Evolutionary conservation across 1,139 yeast genomes (phyloP).

Genomic region (Kurtzmaniella quercitrusa): DNA sequence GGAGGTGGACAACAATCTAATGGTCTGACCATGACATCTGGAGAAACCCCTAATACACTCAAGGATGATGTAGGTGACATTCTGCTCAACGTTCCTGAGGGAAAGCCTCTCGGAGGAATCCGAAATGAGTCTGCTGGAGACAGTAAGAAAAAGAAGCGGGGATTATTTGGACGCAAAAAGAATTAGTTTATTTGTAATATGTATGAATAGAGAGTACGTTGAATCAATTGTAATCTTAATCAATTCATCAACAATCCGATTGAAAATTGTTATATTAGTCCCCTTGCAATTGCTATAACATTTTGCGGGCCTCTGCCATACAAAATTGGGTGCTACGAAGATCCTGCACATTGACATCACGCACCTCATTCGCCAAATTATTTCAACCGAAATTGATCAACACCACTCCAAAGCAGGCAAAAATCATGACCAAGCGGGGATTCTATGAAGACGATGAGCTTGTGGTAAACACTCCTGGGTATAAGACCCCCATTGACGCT

Average conservation of each 20-base stretch:
- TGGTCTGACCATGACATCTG: constrained; percentile 19
- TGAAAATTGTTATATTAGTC: too few relatives aligned
- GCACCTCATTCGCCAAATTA: not conserved
- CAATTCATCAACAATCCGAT: too few relatives aligned
- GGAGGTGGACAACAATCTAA: constrained; percentile 22
- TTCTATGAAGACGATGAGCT: constrained; percentile 53
- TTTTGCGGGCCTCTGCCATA: too few relatives aligned
- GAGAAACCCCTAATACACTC: constrained; percentile 17
- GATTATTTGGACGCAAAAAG: constrained; percentile 30
- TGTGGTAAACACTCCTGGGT: constrained; percentile 45
- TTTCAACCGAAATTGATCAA: not conserved
- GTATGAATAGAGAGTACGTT: not conserved
- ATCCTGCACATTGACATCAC: not conserved
- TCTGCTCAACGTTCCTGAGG: constrained; percentile 17
- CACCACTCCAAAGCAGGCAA: not conserved
- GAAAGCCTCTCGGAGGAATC: constrained; percentile 37
- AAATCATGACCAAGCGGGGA: constrained; percentile 26
- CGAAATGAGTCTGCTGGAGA: constrained; percentile 13
- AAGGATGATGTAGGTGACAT: constrained; percentile 14
- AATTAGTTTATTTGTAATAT: constrained; percentile 1
- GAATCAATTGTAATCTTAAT: not conserved
- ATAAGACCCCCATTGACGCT: constrained; percentile 30
- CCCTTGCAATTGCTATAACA: too few relatives aligned
- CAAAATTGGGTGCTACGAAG: not conserved
- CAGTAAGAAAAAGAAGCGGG: constrained; percentile 29